Conservation (phyloP, 2,329 filamentous ascomycete species). For the Orbilia blumenaviensis region DNA sequence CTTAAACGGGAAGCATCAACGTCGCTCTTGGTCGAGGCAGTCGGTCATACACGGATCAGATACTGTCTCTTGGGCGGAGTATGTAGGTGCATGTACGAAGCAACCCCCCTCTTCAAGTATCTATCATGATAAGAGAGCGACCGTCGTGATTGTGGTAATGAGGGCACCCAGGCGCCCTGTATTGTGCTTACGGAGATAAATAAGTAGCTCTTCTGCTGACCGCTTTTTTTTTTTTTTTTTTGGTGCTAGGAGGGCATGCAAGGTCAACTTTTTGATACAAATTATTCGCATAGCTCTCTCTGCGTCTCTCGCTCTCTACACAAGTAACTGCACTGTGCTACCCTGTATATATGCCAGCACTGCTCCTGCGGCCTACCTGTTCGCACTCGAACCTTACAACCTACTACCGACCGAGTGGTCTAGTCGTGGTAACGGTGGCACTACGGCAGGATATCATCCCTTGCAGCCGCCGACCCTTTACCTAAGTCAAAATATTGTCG, state of each 20-base stretch:
- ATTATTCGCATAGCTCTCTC: conserved; percentile 1
- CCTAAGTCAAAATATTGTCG: neutral
- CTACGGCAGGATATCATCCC: neutral
- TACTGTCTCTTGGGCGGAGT: neutral
- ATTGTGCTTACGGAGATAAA: conserved; percentile 10
- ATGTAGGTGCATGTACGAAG: neutral
- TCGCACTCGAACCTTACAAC: neutral
- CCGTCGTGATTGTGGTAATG: too few species aligned
- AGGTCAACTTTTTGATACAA: conserved; percentile 4
- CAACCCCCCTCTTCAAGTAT: neutral
- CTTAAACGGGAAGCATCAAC: conserved; percentile 22
- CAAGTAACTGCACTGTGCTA: neutral
- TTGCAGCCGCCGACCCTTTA: conserved; percentile 25
- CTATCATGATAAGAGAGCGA: neutral
- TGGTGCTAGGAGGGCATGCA: conserved; percentile 2
- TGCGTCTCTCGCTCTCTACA: too few species aligned
- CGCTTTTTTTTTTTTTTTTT: neutral
- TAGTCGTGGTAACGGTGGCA: neutral
- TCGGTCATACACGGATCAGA: neutral
- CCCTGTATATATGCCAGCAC: neutral
- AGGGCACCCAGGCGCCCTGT: neutral
- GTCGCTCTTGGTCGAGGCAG: neutral
- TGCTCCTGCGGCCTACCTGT: neutral
- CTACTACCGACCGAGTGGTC: neutral
- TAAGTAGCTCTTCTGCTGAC: neutral